phyloP scores from a whole-genome alignment of 2,329 filamentous ascomycete genomes.

The Claviceps pusilla region DNA sequence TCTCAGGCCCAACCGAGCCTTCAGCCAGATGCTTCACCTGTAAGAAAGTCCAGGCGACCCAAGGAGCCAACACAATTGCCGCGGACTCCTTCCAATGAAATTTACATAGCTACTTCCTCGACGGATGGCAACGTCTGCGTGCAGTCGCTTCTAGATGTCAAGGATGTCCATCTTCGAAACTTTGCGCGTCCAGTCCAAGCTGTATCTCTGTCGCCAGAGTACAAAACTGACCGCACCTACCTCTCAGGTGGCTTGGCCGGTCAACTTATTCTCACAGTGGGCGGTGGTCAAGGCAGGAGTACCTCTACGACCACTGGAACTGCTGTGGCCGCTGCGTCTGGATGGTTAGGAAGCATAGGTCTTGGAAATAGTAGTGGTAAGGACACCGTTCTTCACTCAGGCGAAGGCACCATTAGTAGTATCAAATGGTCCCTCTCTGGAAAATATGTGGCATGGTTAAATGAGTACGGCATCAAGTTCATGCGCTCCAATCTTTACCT shows the following conservation, averaged over 20 bases:
- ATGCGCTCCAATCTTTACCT: conserved; percentile 82
- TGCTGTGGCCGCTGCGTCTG: conserved; percentile 69
- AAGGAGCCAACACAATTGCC: conserved; percentile 45
- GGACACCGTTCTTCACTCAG: conserved; percentile 76
- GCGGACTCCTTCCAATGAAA: conserved; percentile 70
- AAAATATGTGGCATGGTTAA: conserved; percentile 87
- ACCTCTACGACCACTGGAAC: conserved; percentile 77
- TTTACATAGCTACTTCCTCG: conserved; percentile 85
- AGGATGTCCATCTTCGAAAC: conserved; percentile 82
- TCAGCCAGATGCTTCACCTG: conserved; percentile 27
- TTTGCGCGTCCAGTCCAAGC: conserved; percentile 87
- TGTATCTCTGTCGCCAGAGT: conserved; percentile 88
- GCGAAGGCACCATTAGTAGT: conserved; percentile 77
- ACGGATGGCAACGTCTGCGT: conserved; percentile 94
- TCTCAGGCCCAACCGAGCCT: conserved; percentile 16
- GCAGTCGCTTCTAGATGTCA: conserved; percentile 69
- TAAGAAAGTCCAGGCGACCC: conserved; percentile 34
- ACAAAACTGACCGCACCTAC: conserved; percentile 76
- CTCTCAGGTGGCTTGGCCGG: conserved; percentile 82
- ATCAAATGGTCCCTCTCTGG: conserved; percentile 93
- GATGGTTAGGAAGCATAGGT: conserved; percentile 83
- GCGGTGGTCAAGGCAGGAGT: conserved; percentile 63
- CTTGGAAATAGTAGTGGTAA: conserved; percentile 63
- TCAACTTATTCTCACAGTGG: conserved; percentile 71
- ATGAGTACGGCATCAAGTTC: conserved; percentile 94